Evolutionary conservation across 306 rosid genomes (phyloP).

Genomic region (Luffa aegyptiaca): DNA sequence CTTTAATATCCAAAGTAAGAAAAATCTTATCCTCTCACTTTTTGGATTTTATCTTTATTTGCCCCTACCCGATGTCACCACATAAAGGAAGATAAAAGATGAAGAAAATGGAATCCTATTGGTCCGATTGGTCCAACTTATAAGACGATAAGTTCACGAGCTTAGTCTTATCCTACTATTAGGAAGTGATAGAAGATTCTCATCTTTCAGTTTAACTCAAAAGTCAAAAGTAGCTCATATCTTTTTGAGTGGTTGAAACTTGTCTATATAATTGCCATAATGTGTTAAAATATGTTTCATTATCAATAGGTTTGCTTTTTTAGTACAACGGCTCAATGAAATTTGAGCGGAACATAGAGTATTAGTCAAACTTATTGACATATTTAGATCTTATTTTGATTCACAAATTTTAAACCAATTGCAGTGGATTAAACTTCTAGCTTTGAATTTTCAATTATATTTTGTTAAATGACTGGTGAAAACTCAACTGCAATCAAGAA

Average conservation of each 20-base stretch:
- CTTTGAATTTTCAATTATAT: too few relatives aligned
- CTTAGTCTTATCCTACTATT: neutral
- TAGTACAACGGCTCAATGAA: neutral
- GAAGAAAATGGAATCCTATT: neutral
- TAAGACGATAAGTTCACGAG: neutral
- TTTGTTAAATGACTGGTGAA: too few relatives aligned
- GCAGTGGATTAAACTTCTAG: too few relatives aligned
- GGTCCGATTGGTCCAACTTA: neutral
- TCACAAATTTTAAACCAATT: too few relatives aligned
- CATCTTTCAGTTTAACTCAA: neutral
- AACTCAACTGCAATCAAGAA: too few relatives aligned
- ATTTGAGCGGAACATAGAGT: neutral
- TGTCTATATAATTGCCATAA: neutral
- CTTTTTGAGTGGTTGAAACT: neutral
- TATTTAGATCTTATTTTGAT: too few relatives aligned
- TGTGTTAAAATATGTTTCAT: neutral
- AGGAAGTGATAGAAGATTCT: neutral
- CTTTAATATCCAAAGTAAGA: too few relatives aligned
- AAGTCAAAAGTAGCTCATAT: neutral
- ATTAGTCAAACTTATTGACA: neutral
- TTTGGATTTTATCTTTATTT: too few relatives aligned
- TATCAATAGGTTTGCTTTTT: neutral
- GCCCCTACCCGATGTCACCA: too few relatives aligned
- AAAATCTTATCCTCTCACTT: too few relatives aligned
- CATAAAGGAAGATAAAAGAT: neutral